These are phyloP conservation scores for Diplodia corticola DNA, from an alignment of 2,329 filamentous ascomycete species.

Conservation along the genomic window DNA sequence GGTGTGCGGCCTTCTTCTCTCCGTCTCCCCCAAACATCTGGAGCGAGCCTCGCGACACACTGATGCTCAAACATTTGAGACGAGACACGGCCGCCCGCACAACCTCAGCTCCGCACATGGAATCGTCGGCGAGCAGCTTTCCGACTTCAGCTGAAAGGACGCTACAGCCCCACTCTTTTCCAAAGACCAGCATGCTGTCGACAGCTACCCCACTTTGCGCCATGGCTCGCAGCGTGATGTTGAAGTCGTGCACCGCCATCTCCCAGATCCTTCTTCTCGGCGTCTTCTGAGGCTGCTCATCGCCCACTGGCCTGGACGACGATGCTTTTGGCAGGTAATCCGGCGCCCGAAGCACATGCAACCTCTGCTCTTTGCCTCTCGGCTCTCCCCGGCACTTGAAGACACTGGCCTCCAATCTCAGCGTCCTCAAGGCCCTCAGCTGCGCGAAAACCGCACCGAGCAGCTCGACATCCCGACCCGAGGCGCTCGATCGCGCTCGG, in stretches of 20 bases:
- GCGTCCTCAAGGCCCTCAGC: neutral
- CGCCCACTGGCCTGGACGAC: neutral
- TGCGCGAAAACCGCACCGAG: neutral
- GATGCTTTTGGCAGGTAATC: neutral
- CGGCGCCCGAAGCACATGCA: neutral
- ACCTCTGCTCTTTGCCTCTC: neutral
- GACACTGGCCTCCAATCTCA: neutral
- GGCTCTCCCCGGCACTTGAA: neutral
- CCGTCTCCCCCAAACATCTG: neutral
- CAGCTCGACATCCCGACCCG: neutral
- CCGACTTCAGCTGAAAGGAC: neutral
- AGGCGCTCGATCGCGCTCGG: neutral
- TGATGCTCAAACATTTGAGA: neutral
- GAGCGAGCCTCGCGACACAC: neutral
- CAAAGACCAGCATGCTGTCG: neutral
- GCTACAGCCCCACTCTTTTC: neutral
- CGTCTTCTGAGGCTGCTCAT: neutral
- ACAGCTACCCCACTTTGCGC: neutral
- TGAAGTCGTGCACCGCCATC: neutral
- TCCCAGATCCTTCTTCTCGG: neutral
- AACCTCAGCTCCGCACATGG: neutral
- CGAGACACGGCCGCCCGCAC: neutral
- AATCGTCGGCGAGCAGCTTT: neutral
- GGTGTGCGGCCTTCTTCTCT: neutral
- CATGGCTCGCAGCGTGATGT: neutral